Evolutionary conservation across 805 yeast species (phyloP), one percentile per base, ranked within the genome.

Genomic region (Starmerella cellae): DNA sequence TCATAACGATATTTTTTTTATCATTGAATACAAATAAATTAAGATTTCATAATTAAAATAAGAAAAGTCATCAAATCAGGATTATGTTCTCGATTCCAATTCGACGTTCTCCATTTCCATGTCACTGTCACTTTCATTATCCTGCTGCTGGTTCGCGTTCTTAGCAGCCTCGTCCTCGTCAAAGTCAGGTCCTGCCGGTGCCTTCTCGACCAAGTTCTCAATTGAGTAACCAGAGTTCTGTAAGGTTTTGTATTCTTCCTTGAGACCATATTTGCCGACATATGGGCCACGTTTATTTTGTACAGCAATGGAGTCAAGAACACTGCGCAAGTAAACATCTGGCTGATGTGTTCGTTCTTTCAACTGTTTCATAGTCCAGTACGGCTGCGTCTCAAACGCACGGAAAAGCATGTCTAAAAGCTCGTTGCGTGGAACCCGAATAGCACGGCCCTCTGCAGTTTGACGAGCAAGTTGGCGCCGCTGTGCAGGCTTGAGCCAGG

Each of bases 281-380:
- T 88, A 88, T 1, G 98, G 95, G 14, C 98, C 98, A 59, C 84
- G 84, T 60, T 88, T 85, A 54, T 82, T 87, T 57, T 91, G 70
- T 26, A 74, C 71, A 1, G 97, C 97, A 56, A 91, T 83, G 37
- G 80, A 75, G 47, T 88, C 98, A 38, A 91, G 66, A 44, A 91
- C 82, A 58, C 87, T 95, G 58, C 87, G 84, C 49, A 91, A 67
- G 60, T 82, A 93, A 14, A 57, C 60, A 59, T 91, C 98, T 1
- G 98, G 98, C 67, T 91, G 98, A 55, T 79, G 78, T 2, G 96
- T 85, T 52, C 94, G 74, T 59, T 91, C 98, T 56, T 84, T 80
- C 48, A 91, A 68, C 31, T 95, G 95, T 62, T 85, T 85, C 70
- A 91, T 70, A 10, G 91, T 77, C 98, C 98, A 91, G 62, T 87